Conservation (phyloP, 768 basidiomycete genomes). For the Ramaria rubella region DNA sequence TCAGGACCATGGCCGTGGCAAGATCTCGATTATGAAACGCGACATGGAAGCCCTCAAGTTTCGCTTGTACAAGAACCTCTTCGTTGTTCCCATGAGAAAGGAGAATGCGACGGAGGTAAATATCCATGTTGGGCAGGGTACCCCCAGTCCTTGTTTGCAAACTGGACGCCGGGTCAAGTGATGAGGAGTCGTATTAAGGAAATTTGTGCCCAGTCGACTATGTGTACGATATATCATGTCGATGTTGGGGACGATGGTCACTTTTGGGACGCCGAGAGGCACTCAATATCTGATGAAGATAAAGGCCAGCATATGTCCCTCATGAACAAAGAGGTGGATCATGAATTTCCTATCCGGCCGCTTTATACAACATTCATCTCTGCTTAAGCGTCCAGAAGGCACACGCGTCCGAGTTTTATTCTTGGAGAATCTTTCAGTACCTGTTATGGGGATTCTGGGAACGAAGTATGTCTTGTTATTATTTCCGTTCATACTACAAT, state of each 20-base stretch:
- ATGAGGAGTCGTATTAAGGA: slow-evolving; percentile 27
- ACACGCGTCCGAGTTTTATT: slow-evolving; percentile 46
- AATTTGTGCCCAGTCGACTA: slow-evolving; percentile 13
- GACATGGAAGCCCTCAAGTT: background rate
- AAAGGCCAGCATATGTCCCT: background rate
- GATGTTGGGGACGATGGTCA: slow-evolving; percentile 18
- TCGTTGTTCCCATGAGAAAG: background rate
- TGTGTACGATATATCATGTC: slow-evolving; percentile 15
- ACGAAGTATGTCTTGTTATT: slow-evolving; percentile 33
- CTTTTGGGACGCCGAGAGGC: background rate
- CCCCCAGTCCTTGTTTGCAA: slow-evolving; percentile 47
- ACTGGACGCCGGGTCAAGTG: slow-evolving; percentile 46
- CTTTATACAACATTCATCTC: background rate
- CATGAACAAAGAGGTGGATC: slow-evolving; percentile 20
- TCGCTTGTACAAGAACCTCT: background rate
- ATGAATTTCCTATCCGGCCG: slow-evolving; percentile 28
- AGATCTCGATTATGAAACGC: slow-evolving; percentile 21
- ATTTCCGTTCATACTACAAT: slow-evolving; percentile 6
- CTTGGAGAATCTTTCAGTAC: slow-evolving; percentile 42
- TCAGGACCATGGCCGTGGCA: slow-evolving; percentile 9
- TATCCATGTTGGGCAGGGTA: slow-evolving; percentile 32
- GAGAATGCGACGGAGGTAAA: background rate
- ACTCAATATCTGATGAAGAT: background rate
- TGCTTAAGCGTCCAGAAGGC: slow-evolving; percentile 28
- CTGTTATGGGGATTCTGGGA: slow-evolving; percentile 51